These are phyloP conservation scores for Macrophomina tecta DNA, from an alignment of 2,329 filamentous ascomycete genomes.

Conservation along the genomic window DNA sequence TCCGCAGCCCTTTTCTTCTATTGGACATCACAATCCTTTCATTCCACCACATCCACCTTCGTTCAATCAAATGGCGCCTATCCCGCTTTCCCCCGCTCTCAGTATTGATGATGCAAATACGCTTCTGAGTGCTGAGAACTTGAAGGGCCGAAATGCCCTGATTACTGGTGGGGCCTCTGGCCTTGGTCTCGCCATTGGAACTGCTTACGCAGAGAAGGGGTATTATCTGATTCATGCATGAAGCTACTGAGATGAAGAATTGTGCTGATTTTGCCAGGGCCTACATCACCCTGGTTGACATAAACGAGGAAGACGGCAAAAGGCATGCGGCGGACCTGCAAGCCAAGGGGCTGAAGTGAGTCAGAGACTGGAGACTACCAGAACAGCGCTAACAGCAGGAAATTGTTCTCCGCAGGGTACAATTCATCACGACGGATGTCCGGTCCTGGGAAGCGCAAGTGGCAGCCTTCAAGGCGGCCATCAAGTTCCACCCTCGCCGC, in stretches of 20 bases:
- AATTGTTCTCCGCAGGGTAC: conserved; percentile 28
- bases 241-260: neutral
- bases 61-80: neutral
- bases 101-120: neutral
- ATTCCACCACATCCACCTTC: neutral
- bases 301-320: conserved; percentile 32
- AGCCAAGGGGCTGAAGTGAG: conserved; percentile 29
- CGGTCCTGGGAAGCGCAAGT: conserved; percentile 38
- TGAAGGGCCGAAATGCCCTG: conserved; percentile 15
- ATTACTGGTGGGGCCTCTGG: conserved; percentile 23
- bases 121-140: neutral
- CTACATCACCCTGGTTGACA: conserved; percentile 37
- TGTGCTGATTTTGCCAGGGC: conserved; percentile 29
- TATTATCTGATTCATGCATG: neutral
- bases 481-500: conserved; percentile 34
- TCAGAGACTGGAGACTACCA: neutral
- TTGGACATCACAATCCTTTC: neutral
- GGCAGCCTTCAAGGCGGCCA: conserved; percentile 40
- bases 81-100: conserved; percentile 11
- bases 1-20: neutral
- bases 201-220: conserved; percentile 18
- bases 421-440: conserved; percentile 42
- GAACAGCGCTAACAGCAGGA: neutral
- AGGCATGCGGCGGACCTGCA: conserved; percentile 29
- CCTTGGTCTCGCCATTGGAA: conserved; percentile 8